phyloP scores from a whole-genome alignment of 371 early-diverging fungal species.

The Fennellomyces sp. region DNA sequence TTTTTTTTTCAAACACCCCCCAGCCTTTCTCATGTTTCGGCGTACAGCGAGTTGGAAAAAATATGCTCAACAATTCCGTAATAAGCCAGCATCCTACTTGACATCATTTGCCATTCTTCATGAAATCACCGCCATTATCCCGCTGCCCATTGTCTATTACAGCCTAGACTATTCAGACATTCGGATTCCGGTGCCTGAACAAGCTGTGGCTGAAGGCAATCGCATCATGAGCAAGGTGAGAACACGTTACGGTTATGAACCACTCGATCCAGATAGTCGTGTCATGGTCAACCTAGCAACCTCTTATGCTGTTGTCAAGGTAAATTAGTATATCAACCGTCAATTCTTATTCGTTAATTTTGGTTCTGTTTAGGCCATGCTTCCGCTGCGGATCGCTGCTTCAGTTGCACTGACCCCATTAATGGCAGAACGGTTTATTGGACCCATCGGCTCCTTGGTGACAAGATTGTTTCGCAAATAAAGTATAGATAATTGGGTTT shows the following conservation, averaged over 20 bases:
- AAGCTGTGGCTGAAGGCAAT: constrained; percentile 72
- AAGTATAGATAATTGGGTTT: no score
- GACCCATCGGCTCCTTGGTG: constrained; percentile 22
- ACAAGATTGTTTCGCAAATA: constrained; percentile 8
- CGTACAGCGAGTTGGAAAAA: constrained; percentile 35
- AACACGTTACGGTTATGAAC: constrained; percentile 58
- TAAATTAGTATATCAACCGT: constrained; percentile 8
- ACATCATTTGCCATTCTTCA: constrained; percentile 85
- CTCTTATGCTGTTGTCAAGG: constrained; percentile 85
- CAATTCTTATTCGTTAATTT: not conserved
- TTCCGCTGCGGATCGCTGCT: constrained; percentile 70
- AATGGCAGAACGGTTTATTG: constrained; percentile 53
- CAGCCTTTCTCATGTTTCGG: not conserved
- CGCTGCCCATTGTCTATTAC: constrained; percentile 78
- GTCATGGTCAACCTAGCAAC: constrained; percentile 78
- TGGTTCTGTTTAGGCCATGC: constrained; percentile 36
- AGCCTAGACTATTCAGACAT: constrained; percentile 53
- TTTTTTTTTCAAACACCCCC: not conserved
- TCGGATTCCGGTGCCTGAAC: constrained; percentile 65
- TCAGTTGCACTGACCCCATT: constrained; percentile 75
- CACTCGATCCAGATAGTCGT: constrained; percentile 46
- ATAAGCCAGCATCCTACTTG: constrained; percentile 80
- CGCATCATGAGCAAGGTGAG: constrained; percentile 59
- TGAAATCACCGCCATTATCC: constrained; percentile 88
- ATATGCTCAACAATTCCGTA: constrained; percentile 68